Percentiles rank a stretch among this genome's conserved stretches.
These are phyloP conservation scores for Alternaria infectoria DNA, from an alignment of 2,329 filamentous ascomycete genomes.

Conservation along the genomic window DNA sequence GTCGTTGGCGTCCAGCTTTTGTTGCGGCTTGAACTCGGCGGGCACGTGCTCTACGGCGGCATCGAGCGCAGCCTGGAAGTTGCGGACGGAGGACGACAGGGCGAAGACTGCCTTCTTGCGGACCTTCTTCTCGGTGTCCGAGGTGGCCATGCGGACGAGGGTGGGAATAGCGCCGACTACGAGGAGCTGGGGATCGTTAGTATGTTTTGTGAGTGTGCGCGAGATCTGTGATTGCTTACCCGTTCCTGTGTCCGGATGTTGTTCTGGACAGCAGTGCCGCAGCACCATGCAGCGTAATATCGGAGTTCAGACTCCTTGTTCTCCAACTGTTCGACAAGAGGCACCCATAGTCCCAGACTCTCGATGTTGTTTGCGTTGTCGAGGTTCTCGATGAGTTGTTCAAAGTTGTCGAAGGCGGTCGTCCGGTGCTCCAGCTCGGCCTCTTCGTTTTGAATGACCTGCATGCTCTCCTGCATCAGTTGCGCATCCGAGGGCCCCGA, in stretches of 20 bases:
- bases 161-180: constrained; percentile 70
- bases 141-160: constrained; percentile 69
- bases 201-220: neutral
- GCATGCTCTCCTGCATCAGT: constrained; percentile 86
- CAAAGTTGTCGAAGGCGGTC: constrained; percentile 37
- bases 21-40: constrained; percentile 63
- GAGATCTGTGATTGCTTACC: constrained; percentile 44
- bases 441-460: constrained; percentile 67
- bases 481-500: constrained; percentile 74
- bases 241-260: constrained; percentile 85
- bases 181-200: constrained; percentile 53
- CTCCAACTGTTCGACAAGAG: constrained; percentile 73
- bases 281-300: constrained; percentile 90
- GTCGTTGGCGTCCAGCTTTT: constrained; percentile 76
- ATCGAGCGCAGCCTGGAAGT: constrained; percentile 80
- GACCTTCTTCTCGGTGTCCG: constrained; percentile 67
- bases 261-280: constrained; percentile 95
- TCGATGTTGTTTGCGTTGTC: constrained; percentile 97
- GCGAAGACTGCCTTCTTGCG: constrained; percentile 90
- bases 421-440: constrained; percentile 21
- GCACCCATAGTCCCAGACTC: constrained; percentile 79
- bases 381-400: constrained; percentile 52
- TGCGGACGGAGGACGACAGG: constrained; percentile 82
- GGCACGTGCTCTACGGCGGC: constrained; percentile 71
- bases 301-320: constrained; percentile 75